Evolutionary conservation across 2,329 filamentous ascomycete genomes (phyloP), one percentile per base, ranked within the genome.

Genomic region (Thelonectria blattea): DNA sequence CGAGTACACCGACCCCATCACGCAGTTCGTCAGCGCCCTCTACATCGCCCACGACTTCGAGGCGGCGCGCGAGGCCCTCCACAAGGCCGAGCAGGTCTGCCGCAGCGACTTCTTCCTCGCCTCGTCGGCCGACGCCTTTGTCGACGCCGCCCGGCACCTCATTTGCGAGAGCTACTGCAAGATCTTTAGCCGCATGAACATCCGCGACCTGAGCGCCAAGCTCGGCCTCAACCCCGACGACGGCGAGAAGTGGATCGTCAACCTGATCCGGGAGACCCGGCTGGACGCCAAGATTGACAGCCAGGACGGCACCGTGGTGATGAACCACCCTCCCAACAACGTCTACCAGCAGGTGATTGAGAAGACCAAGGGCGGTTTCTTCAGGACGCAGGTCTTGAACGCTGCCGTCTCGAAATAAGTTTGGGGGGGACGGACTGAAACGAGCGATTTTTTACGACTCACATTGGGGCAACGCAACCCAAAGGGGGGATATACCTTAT

Each of bases 151-250:
- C 41, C 87, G 95, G 74, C 95, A 99, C 83, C 84, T 99, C 62
- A 98, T 99, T 77, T 98, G 94, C 56, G 95, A 99, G 84, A 93
- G 89, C 78, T 99, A 99, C 86, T 99, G 95, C 91, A 98, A 98
- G 87, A 99, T 99, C 76, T 96, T 98, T 79, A 93, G 96, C 76
- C 87, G 94, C 71, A 99, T 99, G 76, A 94, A 98, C 78, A 98
- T 99, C 78, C 93, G 93, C 86, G 95, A 98, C 72, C 87, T 99
- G 61, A 97, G 93, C 67, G 90, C 88, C 65, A 91, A 95, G 76
- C 88, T 99, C 62, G 95, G 94, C 67, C 85, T 99, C 67, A 92
- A 91, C 75, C 89, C 93, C 72, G 92, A 96, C 74, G 95, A 98
- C 74, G 95, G 95, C 72, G 95, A 99, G 88, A 99, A 99, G 85